A percentile compares a stretch with the other conserved stretches of the same genome.
Evolutionary conservation across 192 early-diverging fungal genomes (phyloP).

Genomic region (Coemansia sp.): DNA sequence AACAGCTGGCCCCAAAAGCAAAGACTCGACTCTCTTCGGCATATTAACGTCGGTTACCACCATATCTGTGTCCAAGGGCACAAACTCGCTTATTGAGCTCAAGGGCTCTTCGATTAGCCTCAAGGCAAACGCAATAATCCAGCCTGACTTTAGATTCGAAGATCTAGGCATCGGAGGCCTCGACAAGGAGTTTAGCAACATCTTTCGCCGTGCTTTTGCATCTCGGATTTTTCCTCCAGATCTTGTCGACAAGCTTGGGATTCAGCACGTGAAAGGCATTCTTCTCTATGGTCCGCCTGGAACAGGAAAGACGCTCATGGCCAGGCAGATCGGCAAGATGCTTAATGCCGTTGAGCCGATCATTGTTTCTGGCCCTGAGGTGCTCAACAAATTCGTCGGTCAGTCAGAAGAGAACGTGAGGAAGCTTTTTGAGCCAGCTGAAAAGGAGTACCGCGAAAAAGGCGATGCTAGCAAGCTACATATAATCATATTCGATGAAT

Average conservation of each 20-base stretch:
- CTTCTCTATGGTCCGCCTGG: conserved; percentile 91
- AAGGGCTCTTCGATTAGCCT: conserved; percentile 61
- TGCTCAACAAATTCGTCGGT: conserved; percentile 96
- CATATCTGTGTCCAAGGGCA: conserved; percentile 69
- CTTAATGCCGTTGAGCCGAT: conserved; percentile 90
- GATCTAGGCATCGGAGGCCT: conserved; percentile 98
- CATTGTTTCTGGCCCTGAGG: conserved; percentile 95
- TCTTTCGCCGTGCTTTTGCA: conserved; percentile 96
- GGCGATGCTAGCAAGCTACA: conserved; percentile 90
- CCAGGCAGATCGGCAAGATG: conserved; percentile 99
- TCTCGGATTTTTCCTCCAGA: conserved; percentile 94
- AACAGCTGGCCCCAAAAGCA: background rate
- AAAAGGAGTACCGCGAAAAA: conserved; percentile 90
- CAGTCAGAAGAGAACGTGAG: conserved; percentile 96
- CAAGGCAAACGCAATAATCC: conserved; percentile 74
- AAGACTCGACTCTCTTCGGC: conserved; percentile 41
- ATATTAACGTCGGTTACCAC: conserved; percentile 72
- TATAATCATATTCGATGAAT: conserved; percentile 98
- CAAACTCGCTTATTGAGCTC: conserved; percentile 74
- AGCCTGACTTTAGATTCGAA: conserved; percentile 95
- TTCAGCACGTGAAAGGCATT: conserved; percentile 96
- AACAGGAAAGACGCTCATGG: conserved; percentile 97
- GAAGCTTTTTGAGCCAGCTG: conserved; percentile 93
- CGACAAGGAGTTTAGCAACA: conserved; percentile 89
- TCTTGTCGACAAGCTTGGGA: conserved; percentile 91